These are phyloP conservation scores for Lecanicillium sp. DNA, from an alignment of 2,329 filamentous ascomycete species.

Conservation along the genomic window DNA sequence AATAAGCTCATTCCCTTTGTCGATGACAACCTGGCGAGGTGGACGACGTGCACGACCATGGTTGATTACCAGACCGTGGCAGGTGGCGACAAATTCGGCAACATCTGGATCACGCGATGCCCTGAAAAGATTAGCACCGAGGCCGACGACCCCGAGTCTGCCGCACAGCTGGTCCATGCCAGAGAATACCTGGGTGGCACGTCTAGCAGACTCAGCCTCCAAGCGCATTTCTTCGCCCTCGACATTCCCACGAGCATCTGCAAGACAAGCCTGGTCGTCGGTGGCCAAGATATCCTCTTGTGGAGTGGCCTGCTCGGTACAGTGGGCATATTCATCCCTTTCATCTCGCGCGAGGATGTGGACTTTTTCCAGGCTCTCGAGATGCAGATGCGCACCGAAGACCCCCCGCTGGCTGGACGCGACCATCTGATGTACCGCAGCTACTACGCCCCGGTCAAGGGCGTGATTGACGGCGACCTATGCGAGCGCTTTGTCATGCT, in stretches of 20 bases:
- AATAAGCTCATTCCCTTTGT: constrained; percentile 91
- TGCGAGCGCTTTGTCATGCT: constrained; percentile 86
- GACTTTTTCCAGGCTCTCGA: constrained; percentile 97
- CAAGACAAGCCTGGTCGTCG: constrained; percentile 83
- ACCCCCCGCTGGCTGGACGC: constrained; percentile 79
- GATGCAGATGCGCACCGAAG: constrained; percentile 76
- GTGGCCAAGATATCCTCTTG: constrained; percentile 82
- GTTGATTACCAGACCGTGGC: constrained; percentile 95
- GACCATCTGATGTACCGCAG: constrained; percentile 94
- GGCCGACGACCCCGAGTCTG: constrained; percentile 85
- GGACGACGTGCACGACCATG: constrained; percentile 88
- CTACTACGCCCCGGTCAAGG: constrained; percentile 95
- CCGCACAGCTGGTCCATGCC: constrained; percentile 84
- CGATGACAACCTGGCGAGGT: constrained; percentile 82
- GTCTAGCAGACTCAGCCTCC: constrained; percentile 73
- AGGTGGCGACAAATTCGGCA: constrained; percentile 96
- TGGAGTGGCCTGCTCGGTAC: constrained; percentile 96
- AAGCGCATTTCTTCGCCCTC: constrained; percentile 84
- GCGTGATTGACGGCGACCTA: constrained; percentile 91
- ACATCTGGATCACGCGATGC: constrained; percentile 86
- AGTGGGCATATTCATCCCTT: constrained; percentile 86
- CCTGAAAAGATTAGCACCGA: constrained; percentile 80
- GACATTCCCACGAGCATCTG: constrained; percentile 87
- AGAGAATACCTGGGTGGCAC: constrained; percentile 85
- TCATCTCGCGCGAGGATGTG: constrained; percentile 83